Base-by-base conservation (phyloP, 2,329 filamentous ascomycete genomes). In the Penicillium sp. region DNA sequence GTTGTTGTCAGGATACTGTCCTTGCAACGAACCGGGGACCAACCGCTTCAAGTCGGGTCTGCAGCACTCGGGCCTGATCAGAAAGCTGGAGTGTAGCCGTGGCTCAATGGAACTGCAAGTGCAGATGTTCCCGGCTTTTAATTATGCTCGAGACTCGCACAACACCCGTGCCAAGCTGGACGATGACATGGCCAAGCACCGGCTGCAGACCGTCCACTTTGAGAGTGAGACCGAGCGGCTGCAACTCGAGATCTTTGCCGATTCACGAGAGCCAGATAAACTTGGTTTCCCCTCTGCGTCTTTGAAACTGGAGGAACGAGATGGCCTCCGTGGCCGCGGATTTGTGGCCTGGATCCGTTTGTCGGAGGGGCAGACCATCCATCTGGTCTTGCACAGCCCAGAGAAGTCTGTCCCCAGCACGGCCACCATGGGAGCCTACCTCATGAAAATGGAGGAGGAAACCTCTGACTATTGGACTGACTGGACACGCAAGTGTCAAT, bases 401-500 rank as follows among this genome's bases (percentile, higher is more conserved):
- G 75, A 82, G 6, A 75, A 79, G 0, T 73, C 83, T 23, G 82
- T 88, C 62, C 77, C 83, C 35, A 84, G 84, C 0, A 72, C 78
- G 32, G 72, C 80, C 50, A 83, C 89, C 59, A 85, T 84, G 4
- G 82, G 79, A 1, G 67, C 77, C 0, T 75, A 86, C 34, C 70
- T 91, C 12, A 79, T 87, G 65, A 71, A 71, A 4, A 79, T 89
- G 63, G 88, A 91, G 68, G 81, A 86, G 58, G 84, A 86, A 58
- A 91, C 87, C 0, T 86, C 87, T 64, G 78, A 76, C 9, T 92
- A 82, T 69, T 91, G 88, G 88, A 86, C 81, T 61, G 84, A 85
- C 62, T 92, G 88, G 84, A 87, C 90, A 51, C 79, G 81, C 6
- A 84, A 86, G 67, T 87, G 84, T 69, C 84, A 80, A 60, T 91